Evolutionary conservation across 805 yeast species (phyloP).

Genomic region (Komagataella ulmi): DNA sequence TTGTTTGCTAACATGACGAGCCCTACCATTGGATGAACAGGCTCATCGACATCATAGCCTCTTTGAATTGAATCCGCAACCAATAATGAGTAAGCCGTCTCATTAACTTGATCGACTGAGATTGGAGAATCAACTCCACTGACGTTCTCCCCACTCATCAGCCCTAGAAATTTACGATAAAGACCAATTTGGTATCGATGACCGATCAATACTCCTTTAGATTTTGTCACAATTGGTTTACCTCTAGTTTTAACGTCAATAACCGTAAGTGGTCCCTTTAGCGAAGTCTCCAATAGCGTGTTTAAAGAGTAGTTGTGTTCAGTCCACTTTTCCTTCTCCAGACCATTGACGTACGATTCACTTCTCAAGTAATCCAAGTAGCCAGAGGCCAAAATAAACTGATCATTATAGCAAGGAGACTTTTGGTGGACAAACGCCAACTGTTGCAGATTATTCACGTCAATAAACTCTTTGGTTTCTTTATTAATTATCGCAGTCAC

Average conservation of each 20-base stretch:
- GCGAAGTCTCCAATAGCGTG: constrained; percentile 1
- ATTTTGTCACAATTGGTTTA: constrained; percentile 28
- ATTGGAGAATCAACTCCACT: background rate
- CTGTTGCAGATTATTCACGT: constrained; percentile 1
- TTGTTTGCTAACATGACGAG: constrained; percentile 24
- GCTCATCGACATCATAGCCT: constrained; percentile 31
- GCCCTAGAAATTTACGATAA: constrained; percentile 36
- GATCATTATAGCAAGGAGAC: constrained; percentile 5
- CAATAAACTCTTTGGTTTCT: constrained; percentile 5
- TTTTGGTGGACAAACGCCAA: constrained; percentile 1
- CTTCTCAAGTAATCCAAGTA: constrained; percentile 37
- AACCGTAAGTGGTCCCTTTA: constrained; percentile 21
- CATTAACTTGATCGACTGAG: constrained; percentile 6
- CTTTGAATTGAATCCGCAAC: constrained; percentile 33
- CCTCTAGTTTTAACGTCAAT: constrained; percentile 55
- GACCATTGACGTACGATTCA: constrained; percentile 6
- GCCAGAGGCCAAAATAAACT: constrained; percentile 44
- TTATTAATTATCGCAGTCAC: constrained; percentile 37
- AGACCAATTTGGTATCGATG: constrained; percentile 49
- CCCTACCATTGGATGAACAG: constrained; percentile 27
- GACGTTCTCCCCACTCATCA: constrained; percentile 13
- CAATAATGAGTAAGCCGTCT: constrained; percentile 24
- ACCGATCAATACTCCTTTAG: constrained; percentile 30
- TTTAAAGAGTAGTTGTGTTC: constrained; percentile 1
- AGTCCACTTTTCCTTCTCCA: constrained; percentile 7